These are phyloP conservation scores for Coemansia sp. DNA, from an alignment of 192 early-diverging fungal genomes.

Conservation along the genomic window DNA sequence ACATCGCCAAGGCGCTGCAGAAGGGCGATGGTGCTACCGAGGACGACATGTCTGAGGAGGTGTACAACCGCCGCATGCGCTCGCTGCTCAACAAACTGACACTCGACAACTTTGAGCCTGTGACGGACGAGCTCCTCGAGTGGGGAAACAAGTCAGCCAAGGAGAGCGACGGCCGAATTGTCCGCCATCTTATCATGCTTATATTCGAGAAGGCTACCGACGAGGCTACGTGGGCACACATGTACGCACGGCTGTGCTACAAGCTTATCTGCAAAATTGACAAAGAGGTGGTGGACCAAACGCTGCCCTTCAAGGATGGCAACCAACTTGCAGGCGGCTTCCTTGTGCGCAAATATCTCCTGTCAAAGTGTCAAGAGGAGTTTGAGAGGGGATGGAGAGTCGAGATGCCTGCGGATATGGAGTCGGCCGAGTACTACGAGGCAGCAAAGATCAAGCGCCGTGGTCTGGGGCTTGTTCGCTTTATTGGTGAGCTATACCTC, in stretches of 20 bases:
- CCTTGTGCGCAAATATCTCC: slow-evolving; percentile 88
- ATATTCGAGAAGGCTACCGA: slow-evolving; percentile 97
- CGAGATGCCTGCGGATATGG: slow-evolving; percentile 72
- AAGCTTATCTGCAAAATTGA: slow-evolving; percentile 72
- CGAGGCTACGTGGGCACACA: slow-evolving; percentile 85
- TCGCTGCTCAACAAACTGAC: slow-evolving; percentile 96
- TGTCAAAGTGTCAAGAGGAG: slow-evolving; percentile 94
- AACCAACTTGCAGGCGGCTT: slow-evolving; percentile 59
- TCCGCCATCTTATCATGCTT: slow-evolving; percentile 81
- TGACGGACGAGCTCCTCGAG: slow-evolving; percentile 81
- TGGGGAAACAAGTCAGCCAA: slow-evolving; percentile 72
- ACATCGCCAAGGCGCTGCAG: slow-evolving; percentile 57
- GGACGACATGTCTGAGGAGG: slow-evolving; percentile 60
- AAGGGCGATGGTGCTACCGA: slow-evolving; percentile 42
- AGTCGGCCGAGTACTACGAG: slow-evolving; percentile 82
- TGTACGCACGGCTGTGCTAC: slow-evolving; percentile 89
- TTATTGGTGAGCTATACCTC: slow-evolving; percentile 97
- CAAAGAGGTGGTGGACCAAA: slow-evolving; percentile 63
- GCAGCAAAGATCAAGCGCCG: slow-evolving; percentile 92
- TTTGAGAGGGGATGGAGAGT: slow-evolving; percentile 91
- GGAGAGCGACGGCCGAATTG: slow-evolving; percentile 69
- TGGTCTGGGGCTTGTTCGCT: slow-evolving; percentile 88
- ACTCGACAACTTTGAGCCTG: slow-evolving; percentile 88
- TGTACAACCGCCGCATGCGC: slow-evolving; percentile 80
- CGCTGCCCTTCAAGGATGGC: slow-evolving; percentile 61